phyloP scores from a whole-genome alignment of 2,329 filamentous ascomycete species.

The Fusarium nodosum region DNA sequence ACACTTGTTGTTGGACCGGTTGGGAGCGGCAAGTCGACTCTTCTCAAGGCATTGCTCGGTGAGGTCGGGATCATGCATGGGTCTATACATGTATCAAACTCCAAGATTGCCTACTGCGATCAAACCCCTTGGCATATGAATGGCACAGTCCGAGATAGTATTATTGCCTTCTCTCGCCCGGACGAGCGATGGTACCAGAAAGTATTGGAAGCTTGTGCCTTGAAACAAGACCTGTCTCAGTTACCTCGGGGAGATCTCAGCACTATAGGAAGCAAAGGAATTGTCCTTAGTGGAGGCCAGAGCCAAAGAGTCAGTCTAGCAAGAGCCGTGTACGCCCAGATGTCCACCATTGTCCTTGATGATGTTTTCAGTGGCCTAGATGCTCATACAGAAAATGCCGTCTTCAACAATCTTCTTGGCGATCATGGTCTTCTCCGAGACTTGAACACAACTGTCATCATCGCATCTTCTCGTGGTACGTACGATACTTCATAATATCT shows the following conservation, averaged over 20 bases:
- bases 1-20: conserved; percentile 53
- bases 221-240: conserved; percentile 46
- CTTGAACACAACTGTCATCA: conserved; percentile 19
- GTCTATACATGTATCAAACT: conserved; percentile 12
- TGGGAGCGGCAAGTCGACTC: conserved; percentile 55
- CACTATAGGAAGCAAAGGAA: conserved; percentile 54
- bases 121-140: conserved; percentile 52
- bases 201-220: conserved; percentile 46
- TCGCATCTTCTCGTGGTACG: conserved; percentile 36
- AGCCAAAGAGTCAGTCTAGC: conserved; percentile 53
- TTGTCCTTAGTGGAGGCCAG: conserved; percentile 57
- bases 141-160: conserved; percentile 52
- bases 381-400: conserved; percentile 43
- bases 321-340: conserved; percentile 50
- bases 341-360: conserved; percentile 48
- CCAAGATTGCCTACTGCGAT: conserved; percentile 43
- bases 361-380: conserved; percentile 54
- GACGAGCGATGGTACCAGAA: conserved; percentile 51
- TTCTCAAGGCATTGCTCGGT: conserved; percentile 52
- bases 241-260: conserved; percentile 54
- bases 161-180: conserved; percentile 48
- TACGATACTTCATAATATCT: fast-evolving
- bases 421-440: conserved; percentile 42
- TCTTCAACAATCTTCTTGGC: conserved; percentile 48
- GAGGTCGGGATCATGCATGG: conserved; percentile 39